These are phyloP conservation scores for Endogone sp. DNA, from an alignment of 192 early-diverging fungal genomes.

Conservation along the genomic window DNA sequence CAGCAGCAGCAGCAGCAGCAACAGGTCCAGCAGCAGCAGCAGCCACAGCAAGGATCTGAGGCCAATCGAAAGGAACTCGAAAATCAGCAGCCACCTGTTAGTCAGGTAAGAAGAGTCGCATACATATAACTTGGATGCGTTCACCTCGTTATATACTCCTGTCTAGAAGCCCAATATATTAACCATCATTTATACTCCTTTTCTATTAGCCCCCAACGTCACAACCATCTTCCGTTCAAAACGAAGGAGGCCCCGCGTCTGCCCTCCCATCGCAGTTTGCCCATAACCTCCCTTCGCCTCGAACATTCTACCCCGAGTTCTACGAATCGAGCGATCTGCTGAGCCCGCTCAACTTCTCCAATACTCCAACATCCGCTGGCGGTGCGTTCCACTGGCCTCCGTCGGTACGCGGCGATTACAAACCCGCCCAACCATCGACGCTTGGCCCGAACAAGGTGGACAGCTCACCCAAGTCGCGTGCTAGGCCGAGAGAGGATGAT, in stretches of 20 bases:
- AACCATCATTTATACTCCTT: background rate
- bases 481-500: no score
- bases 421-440: no score
- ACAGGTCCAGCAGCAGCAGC: conserved; percentile 5
- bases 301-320: conserved; percentile 71
- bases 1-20: conserved; percentile 13
- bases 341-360: conserved; percentile 74
- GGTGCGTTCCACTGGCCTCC: conserved; percentile 73
- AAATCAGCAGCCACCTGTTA: conserved; percentile 6
- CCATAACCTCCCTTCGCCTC: conserved; percentile 72
- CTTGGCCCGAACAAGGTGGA: no score
- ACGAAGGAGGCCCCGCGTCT: conserved; percentile 63
- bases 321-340: conserved; percentile 67
- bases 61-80: background rate
- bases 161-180: no score
- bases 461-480: no score
- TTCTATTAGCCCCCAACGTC: background rate
- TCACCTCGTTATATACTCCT: no score
- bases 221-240: conserved; percentile 6
- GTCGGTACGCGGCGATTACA: conserved; percentile 4
- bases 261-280: conserved; percentile 64
- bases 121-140: no score
- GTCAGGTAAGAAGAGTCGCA: background rate
- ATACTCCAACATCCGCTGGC: conserved; percentile 67
- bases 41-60: background rate